Conservation (phyloP, 192 early-diverging fungal genomes). For the Coemansia biformis region DNA sequence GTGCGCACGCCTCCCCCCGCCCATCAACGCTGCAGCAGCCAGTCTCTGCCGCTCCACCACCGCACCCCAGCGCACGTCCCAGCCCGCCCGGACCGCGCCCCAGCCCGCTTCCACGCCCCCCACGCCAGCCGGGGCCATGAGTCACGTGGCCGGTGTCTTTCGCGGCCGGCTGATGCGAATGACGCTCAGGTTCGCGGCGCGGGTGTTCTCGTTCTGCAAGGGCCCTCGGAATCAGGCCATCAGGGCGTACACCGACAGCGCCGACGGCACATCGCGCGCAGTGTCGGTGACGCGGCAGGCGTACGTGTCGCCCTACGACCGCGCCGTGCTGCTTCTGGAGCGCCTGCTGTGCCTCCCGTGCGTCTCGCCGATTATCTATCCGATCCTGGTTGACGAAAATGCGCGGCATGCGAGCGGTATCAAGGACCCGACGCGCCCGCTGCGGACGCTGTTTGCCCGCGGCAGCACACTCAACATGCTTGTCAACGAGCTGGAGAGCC, state of each 20-base stretch:
- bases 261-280: slow-evolving; percentile 26
- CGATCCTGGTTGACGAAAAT: slow-evolving; percentile 41
- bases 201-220: slow-evolving; percentile 31
- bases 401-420: slow-evolving; percentile 2
- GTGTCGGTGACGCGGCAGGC: slow-evolving; percentile 35
- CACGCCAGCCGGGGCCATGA: slow-evolving; percentile 15
- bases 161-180: slow-evolving; percentile 30
- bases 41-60: too few relatives aligned
- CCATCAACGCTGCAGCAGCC: too few relatives aligned
- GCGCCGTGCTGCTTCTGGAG: slow-evolving; percentile 30
- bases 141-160: slow-evolving; percentile 25
- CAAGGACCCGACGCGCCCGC: slow-evolving; percentile 28
- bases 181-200: slow-evolving; percentile 30
- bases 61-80: too few relatives aligned
- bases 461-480: slow-evolving; percentile 49
- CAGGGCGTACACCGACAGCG: slow-evolving; percentile 1
- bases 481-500: slow-evolving; percentile 46
- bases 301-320: slow-evolving; percentile 43
- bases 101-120: too few relatives aligned
- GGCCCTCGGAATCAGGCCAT: slow-evolving; percentile 18
- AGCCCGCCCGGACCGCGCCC: too few relatives aligned
- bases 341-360: slow-evolving; percentile 34
- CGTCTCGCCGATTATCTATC: slow-evolving; percentile 31
- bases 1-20: too few relatives aligned
- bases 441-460: slow-evolving; percentile 35